Conservation (phyloP, 202 grass and related monocot genomes). For the Musa balbisiana region DNA sequence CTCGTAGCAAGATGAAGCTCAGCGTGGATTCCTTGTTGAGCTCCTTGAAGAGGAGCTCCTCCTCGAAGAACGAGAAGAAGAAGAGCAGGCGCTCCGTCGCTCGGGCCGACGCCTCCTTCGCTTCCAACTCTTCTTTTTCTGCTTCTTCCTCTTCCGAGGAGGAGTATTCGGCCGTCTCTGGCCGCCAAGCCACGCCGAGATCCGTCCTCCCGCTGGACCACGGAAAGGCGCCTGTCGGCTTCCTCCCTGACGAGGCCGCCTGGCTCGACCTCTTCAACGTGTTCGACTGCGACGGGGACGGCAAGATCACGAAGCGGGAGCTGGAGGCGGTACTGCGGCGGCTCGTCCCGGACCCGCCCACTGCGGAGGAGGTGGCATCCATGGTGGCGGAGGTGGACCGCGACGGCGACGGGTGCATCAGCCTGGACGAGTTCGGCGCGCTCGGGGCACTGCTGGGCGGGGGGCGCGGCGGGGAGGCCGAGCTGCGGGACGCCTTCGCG, state of each 20-base stretch:
- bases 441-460: background rate
- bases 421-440: constrained; percentile 11
- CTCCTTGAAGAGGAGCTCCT: background rate
- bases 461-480: background rate
- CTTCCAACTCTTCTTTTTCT: background rate
- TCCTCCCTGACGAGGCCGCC: background rate
- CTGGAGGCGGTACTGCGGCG: constrained; percentile 5
- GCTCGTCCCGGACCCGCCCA: constrained; percentile 5
- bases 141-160: background rate
- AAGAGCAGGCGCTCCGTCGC: background rate
- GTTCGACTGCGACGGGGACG: constrained; percentile 14
- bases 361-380: constrained; percentile 10
- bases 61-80: background rate
- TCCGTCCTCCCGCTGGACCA: background rate
- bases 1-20: background rate
- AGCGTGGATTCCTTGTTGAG: background rate
- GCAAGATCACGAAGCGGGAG: constrained; percentile 13
- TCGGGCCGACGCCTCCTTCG: background rate
- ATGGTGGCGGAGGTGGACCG: constrained; percentile 13
- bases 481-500: constrained; percentile 13
- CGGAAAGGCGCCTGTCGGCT: no score
- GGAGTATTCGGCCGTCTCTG: background rate
- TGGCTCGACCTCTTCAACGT: constrained; percentile 5
- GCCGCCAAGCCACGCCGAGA: background rate
- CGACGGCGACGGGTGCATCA: constrained; percentile 20